Percentiles rank a stretch among this genome's conserved stretches.
Evolutionary conservation across 495 filamentous ascomycete species (phyloP).

Genomic region (Lentithecium fluviatile): DNA sequence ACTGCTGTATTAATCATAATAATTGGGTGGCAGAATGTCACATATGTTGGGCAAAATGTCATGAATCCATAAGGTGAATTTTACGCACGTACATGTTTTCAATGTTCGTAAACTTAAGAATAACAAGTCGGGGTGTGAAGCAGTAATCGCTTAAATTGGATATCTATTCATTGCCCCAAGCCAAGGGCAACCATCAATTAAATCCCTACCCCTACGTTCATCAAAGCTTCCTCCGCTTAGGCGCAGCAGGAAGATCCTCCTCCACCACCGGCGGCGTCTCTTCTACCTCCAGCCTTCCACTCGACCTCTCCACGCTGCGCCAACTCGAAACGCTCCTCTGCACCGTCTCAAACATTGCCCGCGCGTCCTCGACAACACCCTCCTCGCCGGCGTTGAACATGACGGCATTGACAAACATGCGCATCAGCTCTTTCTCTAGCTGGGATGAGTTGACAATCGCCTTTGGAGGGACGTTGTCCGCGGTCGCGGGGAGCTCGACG

Average conservation of each 20-base stretch:
- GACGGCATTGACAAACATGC: constrained; percentile 95
- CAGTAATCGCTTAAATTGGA: no score
- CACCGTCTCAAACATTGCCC: constrained; percentile 79
- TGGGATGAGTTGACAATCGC: constrained; percentile 93
- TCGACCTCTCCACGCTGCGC: constrained; percentile 56
- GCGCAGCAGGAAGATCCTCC: constrained; percentile 29
- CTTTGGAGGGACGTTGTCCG: constrained; percentile 78
- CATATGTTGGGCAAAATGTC: no score
- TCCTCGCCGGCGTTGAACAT: constrained; percentile 95
- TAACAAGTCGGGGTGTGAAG: no score
- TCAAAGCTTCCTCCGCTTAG: constrained; percentile 41
- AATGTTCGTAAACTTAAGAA: no score
- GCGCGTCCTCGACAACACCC: constrained; percentile 75
- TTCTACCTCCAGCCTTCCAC: constrained; percentile 34
- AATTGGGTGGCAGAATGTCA: no score
- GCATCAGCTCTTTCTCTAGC: constrained; percentile 90
- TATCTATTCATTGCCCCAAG: no score
- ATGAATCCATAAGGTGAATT: no score
- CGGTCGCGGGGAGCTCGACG: constrained; percentile 65
- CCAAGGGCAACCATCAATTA: no score
- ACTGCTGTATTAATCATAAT: no score
- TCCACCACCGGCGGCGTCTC: constrained; percentile 38
- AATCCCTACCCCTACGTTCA: not conserved
- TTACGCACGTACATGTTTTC: no score
- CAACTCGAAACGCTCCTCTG: constrained; percentile 61